A percentile compares a stretch with the other conserved stretches of the same genome.
Conservation (phyloP, 139 green algal genomes). For the Spirogloea muscicola region DNA sequence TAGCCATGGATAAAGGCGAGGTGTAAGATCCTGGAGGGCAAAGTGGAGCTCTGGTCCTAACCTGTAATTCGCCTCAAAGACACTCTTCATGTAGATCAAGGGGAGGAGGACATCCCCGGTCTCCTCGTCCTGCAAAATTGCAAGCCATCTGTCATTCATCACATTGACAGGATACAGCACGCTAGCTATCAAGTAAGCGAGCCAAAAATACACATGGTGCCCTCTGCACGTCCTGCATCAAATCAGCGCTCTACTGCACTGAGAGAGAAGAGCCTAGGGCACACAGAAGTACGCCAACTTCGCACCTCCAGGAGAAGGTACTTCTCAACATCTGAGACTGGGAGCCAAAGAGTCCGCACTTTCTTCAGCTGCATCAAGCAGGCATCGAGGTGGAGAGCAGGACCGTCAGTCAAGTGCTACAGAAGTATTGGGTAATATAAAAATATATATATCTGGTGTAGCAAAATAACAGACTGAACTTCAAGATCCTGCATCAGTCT, state of each 20-base stretch:
- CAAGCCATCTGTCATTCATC: background rate
- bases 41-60: too few species aligned
- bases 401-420: too few species aligned
- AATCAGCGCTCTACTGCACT: background rate
- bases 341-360: conserved; percentile 28
- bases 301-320: conserved; percentile 60
- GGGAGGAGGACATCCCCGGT: conserved; percentile 57
- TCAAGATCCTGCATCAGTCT: background rate
- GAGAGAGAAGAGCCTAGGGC: too few species aligned
- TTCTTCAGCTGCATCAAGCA: conserved; percentile 33
- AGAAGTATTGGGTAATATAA: too few species aligned
- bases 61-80: conserved; percentile 60
- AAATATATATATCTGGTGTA: background rate
- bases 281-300: conserved; percentile 42
- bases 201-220: background rate
- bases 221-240: background rate
- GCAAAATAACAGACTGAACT: background rate
- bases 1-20: too few species aligned
- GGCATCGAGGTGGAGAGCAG: too few species aligned
- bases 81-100: conserved; percentile 61
- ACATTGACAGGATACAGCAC: background rate
- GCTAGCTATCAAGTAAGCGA: background rate
- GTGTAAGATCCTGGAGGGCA: too few species aligned
- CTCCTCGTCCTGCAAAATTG: conserved; percentile 29
- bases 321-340: conserved; percentile 41